phyloP scores from a whole-genome alignment of 768 basidiomycete species.

The Russula foetens region DNA sequence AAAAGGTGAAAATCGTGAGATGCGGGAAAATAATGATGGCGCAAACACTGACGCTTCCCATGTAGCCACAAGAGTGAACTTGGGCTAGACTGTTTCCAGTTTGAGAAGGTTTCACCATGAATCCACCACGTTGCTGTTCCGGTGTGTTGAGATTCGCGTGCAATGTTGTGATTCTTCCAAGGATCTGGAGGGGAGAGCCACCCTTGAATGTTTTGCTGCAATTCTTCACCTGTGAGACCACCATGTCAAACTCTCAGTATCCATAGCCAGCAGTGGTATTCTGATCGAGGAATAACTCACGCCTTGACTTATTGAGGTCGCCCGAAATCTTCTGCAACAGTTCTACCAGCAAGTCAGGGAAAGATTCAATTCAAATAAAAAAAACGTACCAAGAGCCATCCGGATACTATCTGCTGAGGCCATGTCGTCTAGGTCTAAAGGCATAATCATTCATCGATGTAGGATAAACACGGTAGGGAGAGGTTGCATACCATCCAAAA shows the following conservation, averaged over 20 bases:
- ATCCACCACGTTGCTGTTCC: background rate
- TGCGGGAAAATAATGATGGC: background rate
- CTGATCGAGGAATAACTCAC: background rate
- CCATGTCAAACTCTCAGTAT: background rate
- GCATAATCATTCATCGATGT: background rate
- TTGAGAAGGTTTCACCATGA: background rate
- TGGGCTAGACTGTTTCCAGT: background rate
- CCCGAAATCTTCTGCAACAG: background rate
- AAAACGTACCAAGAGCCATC: background rate
- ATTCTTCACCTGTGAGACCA: background rate
- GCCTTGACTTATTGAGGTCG: background rate
- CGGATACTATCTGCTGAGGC: background rate
- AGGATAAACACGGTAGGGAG: background rate
- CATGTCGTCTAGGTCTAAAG: background rate
- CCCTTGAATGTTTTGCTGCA: background rate
- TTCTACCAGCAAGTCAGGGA: background rate
- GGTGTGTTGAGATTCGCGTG: background rate
- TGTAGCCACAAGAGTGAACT: background rate
- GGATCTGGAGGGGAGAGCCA: conserved; percentile 8
- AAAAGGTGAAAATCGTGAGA: background rate
- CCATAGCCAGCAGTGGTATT: background rate
- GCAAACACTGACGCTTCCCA: background rate
- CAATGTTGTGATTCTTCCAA: background rate
- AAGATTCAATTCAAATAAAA: background rate
- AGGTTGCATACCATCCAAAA: background rate